Evolutionary conservation across 1,139 yeast genomes (phyloP), one percentile per base, ranked within the genome.

Genomic region (Ogataea hybrid): DNA sequence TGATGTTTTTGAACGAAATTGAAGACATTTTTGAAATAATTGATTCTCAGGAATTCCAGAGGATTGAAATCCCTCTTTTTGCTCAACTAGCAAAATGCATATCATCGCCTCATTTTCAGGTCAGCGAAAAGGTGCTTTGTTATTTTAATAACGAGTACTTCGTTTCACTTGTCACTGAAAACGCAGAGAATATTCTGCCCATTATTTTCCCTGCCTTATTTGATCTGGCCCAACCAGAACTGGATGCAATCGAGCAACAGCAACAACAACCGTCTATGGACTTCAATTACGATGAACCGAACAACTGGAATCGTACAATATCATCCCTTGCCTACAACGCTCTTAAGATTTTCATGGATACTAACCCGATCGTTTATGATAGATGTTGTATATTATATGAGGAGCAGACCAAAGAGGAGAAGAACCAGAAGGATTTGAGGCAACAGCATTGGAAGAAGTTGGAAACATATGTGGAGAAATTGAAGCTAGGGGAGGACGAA

Each of bases 21-120:
- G 98, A 94, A 64, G 98, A 92, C 63, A 89, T 92, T 5, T 88
- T 90, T 61, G 98, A 92, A 66, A 95, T 89, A 16, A 87, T 92
- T 75, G 97, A 92, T 64, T 96, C 97, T 11, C 73, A 77, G 45
- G 97, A 94, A 66, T 92, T 92, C 61, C 77, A 83, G 51, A 88
- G 89, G 67, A 87, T 92, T 49, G 95, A 90, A 65, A 87, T 90
- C 6, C 98, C 97, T 2, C 69, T 92, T 43, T 90, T 90, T 67
- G 95, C 94, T 28, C 98, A 94, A 66, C 73, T 92, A 52, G 85
- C 96, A 43, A 89, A 87, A 67, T 90, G 97, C 68, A 90, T 94
- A 37, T 79, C 96, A 21, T 86, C 96, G 3, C 89, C 96, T 20
- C 98, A 92, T 69, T 94, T 92, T 71, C 98, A 94, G 70, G 97